Evolutionary conservation across 495 filamentous ascomycete species (phyloP), one percentile per base, ranked within the genome.

Genomic region (Neurospora sp.): DNA sequence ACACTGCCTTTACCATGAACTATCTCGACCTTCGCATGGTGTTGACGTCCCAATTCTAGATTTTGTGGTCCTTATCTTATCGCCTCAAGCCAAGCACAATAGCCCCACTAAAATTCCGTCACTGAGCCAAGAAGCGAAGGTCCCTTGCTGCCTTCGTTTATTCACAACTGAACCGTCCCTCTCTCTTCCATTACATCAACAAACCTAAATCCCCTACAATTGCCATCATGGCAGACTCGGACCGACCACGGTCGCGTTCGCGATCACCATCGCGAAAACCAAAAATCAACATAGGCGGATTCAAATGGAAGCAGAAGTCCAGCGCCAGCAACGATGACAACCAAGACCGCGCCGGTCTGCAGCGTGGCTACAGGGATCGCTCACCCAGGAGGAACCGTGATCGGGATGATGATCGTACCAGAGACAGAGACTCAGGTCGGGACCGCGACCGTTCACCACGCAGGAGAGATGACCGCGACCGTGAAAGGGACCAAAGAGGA

Each of bases 241-340:
- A 74, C 39, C 74, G 80, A 70, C 80, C 79, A 68, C 77, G 81
- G 16, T 81, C 82, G n/a, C 80, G 81, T 22, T 80, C 78, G 38
- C 77, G 79, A 39, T 79, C 76, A 8, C 80, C 78, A 3, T 75
- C 78, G 22, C 77, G 75, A 4, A 78, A 80, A 12, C 82, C 81
- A 4, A 85, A 84, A 73, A 80, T 78, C 69, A 71, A 73, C 53
- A 82, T 86, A 12, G 86, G 86, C 41, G 89, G 89, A 0, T 90
- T 91, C 79, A 85, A 83, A 69, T 92, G 89, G 89, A 92, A 92
- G 76, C 88, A 90, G 42, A 90, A 90, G 79, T 82, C 85, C 71
- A 83, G 83, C 38, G 81, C 84, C 73, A 83, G 85, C 42, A 78
- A 86, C 69, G 81, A 84, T 76, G 83, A 86, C 73, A 79, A 82